These are phyloP conservation scores for Cryptococcus maquisensis DNA, from an alignment of 1,284 basidiomycete species.

Conservation along the genomic window DNA sequence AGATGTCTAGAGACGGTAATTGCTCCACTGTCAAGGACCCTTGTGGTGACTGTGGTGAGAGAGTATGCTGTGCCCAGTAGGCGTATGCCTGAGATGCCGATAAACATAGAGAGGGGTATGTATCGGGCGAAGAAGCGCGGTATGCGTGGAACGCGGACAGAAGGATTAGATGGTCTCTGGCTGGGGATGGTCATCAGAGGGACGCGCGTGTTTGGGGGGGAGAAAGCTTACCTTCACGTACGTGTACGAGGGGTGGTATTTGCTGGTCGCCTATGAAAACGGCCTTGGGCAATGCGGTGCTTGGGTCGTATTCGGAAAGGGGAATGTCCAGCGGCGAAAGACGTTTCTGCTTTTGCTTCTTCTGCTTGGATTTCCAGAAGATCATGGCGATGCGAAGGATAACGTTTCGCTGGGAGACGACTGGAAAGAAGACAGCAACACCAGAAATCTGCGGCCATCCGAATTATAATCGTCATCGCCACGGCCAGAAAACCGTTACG, in stretches of 20 bases:
- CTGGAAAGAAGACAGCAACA: too few relatives aligned
- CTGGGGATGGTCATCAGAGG: constrained; percentile 4
- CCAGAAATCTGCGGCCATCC: too few relatives aligned
- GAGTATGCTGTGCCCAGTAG: constrained; percentile 7
- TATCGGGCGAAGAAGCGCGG: not conserved
- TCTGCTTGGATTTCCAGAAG: not conserved
- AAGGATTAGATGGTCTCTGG: constrained; percentile 22
- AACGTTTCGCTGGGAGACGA: too few relatives aligned
- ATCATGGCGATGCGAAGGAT: too few relatives aligned
- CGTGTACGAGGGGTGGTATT: not conserved
- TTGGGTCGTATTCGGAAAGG: constrained; percentile 14
- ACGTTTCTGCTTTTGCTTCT: not conserved
- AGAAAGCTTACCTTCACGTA: constrained; percentile 7
- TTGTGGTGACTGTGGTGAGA: not conserved
- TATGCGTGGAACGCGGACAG: constrained; percentile 15
- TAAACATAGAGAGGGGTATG: not conserved
- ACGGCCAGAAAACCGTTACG: too few relatives aligned
- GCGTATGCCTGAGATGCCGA: constrained; percentile 4
- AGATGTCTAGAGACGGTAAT: constrained; percentile 22
- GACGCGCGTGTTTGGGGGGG: not conserved
- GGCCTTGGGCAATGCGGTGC: constrained; percentile 14
- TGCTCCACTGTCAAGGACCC: constrained; percentile 2
- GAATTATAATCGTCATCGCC: too few relatives aligned
- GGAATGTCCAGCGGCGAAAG: constrained; percentile 22
- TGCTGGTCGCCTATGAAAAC: constrained; percentile 15